phyloP scores from a whole-genome alignment of 495 filamentous ascomycete genomes.

The Penicillium daleae region DNA sequence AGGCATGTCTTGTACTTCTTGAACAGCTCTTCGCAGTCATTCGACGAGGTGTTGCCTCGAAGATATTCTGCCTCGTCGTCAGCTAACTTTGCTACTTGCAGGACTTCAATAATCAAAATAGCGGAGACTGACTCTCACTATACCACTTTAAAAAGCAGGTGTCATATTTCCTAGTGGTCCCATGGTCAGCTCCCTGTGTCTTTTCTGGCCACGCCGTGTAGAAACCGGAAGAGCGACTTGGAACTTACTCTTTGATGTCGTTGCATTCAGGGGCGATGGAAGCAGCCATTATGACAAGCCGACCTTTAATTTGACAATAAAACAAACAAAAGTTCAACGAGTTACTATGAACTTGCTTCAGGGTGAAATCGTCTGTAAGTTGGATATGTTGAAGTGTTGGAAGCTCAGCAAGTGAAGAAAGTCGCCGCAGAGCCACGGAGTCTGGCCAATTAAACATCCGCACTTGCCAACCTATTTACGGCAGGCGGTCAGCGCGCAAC shows the following conservation, averaged over 20 bases:
- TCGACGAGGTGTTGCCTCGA: slow-evolving; percentile 72
- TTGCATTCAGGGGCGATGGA: slow-evolving; percentile 76
- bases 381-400: slow-evolving; percentile 1
- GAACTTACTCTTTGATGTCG: slow-evolving; percentile 79
- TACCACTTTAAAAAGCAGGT: slow-evolving; percentile 96
- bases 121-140: slow-evolving; percentile 73
- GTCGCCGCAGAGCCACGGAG: slow-evolving; percentile 9
- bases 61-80: slow-evolving; percentile 70
- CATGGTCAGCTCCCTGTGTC: slow-evolving; percentile 25
- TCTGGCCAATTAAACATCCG: slow-evolving; percentile 17
- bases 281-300: slow-evolving; percentile 52
- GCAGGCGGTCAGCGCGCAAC: slow-evolving; percentile 27
- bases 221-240: slow-evolving; percentile 7
- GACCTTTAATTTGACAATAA: no score
- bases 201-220: background rate
- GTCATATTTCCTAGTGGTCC: slow-evolving; percentile 71
- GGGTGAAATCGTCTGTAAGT: background rate
- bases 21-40: slow-evolving; percentile 85
- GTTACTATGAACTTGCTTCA: background rate
- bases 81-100: slow-evolving; percentile 3
- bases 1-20: slow-evolving; percentile 83
- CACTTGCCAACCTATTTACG: background rate
- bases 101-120: background rate
- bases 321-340: background rate
- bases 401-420: background rate